Evolutionary conservation across 805 yeast species (phyloP).

Genomic region (Candida ponderosae): DNA sequence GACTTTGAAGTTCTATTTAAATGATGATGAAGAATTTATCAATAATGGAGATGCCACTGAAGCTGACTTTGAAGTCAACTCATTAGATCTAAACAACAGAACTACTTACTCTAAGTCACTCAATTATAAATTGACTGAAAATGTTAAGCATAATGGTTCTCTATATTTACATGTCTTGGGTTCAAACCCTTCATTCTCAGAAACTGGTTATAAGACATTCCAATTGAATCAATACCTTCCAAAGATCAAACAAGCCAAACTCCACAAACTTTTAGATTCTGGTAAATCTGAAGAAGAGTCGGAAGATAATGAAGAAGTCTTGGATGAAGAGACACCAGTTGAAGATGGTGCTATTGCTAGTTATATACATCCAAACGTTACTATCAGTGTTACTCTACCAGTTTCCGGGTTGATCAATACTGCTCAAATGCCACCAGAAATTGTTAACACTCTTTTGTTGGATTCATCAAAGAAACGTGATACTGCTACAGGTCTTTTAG

Average conservation of each 20-base stretch:
- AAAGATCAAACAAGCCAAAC: constrained; percentile 18
- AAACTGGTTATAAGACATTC: constrained; percentile 14
- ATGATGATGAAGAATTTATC: constrained; percentile 9
- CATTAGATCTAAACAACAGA: constrained; percentile 5
- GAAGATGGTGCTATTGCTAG: constrained; percentile 14
- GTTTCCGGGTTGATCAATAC: constrained; percentile 12
- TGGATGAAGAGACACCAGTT: constrained; percentile 8
- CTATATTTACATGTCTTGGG: constrained; percentile 25
- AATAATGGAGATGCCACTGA: constrained; percentile 1
- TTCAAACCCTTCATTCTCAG: constrained; percentile 9
- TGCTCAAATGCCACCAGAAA: constrained; percentile 15
- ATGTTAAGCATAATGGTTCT: constrained; percentile 23
- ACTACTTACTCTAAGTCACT: constrained; percentile 2
- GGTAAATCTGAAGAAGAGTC: constrained; percentile 2
- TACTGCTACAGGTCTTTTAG: constrained; percentile 20
- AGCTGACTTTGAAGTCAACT: constrained; percentile 1
- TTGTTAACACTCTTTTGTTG: constrained; percentile 15
- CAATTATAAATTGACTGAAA: constrained; percentile 8
- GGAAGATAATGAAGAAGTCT: constrained; percentile 10
- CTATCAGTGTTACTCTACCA: constrained; percentile 19
- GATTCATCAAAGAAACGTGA: constrained; percentile 23
- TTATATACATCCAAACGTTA: constrained; percentile 30
- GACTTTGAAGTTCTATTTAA: constrained; percentile 16
- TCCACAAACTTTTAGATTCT: constrained; percentile 23
- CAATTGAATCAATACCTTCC: constrained; percentile 23